Evolutionary conservation across 495 filamentous ascomycete genomes (phyloP).

Genomic region (Aspergillus sclerotioniger): DNA sequence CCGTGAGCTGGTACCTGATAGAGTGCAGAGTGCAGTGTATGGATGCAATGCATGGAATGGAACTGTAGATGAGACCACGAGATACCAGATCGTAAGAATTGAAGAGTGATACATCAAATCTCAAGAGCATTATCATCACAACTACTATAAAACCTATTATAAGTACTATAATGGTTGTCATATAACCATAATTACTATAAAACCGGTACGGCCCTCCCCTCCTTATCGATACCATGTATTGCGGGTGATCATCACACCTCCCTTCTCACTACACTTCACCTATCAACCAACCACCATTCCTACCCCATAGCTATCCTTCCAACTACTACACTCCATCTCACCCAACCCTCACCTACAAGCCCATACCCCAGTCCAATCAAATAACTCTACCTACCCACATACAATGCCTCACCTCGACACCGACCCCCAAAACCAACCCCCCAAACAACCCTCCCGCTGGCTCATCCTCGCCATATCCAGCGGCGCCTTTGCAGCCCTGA

Average conservation of each 20-base stretch:
- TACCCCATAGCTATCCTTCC: not conserved
- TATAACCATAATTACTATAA: too few species aligned
- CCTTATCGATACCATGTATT: too few species aligned
- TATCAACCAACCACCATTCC: not conserved
- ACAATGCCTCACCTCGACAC: not conserved
- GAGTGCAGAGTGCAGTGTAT: too few species aligned
- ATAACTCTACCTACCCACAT: not conserved
- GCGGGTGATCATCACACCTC: too few species aligned
- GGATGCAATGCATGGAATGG: conserved; percentile 1
- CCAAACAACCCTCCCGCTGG: conserved; percentile 52
- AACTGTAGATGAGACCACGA: not conserved
- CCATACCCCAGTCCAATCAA: not conserved
- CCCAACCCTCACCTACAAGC: not conserved
- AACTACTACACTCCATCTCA: not conserved
- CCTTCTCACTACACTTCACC: too few species aligned
- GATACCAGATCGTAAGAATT: not conserved
- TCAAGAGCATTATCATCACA: too few species aligned
- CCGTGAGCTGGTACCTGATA: conserved; percentile 30
- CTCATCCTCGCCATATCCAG: conserved; percentile 78
- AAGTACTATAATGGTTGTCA: too few species aligned
- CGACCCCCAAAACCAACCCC: conserved; percentile 10
- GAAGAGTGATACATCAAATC: not conserved
- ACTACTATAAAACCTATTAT: too few species aligned
- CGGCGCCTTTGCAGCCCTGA: conserved; percentile 87
- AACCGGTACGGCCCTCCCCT: too few species aligned